Percentiles rank a stretch among this genome's conserved stretches.
These are phyloP conservation scores for Glycine latifolia DNA, from an alignment of 306 rosid species.

Conservation along the genomic window DNA sequence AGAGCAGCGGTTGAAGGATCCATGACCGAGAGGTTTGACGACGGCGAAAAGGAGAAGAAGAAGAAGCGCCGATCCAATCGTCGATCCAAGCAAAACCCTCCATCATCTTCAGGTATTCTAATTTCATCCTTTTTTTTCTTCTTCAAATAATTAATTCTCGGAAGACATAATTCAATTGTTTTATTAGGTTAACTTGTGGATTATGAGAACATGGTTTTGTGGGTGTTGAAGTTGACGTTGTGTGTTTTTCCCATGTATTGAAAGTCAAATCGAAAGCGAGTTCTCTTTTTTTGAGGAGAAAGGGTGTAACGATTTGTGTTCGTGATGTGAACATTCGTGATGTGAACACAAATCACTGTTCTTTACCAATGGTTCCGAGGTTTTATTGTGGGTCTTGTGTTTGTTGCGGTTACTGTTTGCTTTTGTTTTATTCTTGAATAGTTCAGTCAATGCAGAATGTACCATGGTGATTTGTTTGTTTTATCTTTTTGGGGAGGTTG, in stretches of 20 bases:
- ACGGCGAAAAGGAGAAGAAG: conserved; percentile 86
- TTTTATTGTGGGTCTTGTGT: neutral
- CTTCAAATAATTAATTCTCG: neutral
- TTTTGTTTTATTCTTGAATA: neutral
- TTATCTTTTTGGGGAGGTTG: too few species aligned
- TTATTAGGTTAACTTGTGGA: neutral
- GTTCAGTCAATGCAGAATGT: conserved; percentile 4
- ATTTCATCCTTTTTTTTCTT: neutral
- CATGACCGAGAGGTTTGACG: conserved; percentile 61
- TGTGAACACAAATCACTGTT: conserved; percentile 7
- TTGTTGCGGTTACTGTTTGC: neutral
- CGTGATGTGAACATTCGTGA: neutral
- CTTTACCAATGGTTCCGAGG: neutral
- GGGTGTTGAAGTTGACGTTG: neutral
- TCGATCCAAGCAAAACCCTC: conserved; percentile 64
- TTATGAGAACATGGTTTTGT: conserved; percentile 16
- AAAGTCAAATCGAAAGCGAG: conserved; percentile 1
- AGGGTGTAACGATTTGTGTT: neutral
- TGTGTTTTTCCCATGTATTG: neutral
- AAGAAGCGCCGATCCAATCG: conserved; percentile 82
- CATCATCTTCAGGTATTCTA: conserved; percentile 27
- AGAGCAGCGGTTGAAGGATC: conserved; percentile 59
- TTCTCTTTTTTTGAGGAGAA: neutral
- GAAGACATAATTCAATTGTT: neutral
- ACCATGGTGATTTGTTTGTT: neutral